phyloP scores from a whole-genome alignment of 2,329 filamentous ascomycete species.

The Alternaria arborescens region DNA sequence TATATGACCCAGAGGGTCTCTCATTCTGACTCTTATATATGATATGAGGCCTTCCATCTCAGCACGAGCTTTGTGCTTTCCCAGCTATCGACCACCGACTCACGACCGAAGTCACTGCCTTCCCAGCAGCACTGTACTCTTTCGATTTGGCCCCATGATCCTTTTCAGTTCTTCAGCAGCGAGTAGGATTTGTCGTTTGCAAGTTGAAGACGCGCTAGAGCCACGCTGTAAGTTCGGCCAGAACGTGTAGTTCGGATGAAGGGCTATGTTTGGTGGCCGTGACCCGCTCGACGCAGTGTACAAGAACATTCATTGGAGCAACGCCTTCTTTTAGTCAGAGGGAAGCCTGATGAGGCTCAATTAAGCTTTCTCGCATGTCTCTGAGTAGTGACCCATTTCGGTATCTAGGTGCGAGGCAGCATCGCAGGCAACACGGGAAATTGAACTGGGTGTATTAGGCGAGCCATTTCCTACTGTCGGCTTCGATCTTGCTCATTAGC shows the following conservation, averaged over 20 bases:
- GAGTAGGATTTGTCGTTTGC: slow-evolving; percentile 18
- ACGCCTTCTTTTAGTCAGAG: slow-evolving; percentile 13
- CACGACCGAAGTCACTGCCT: slow-evolving; percentile 14
- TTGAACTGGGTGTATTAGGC: slow-evolving; percentile 15
- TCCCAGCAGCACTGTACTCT: slow-evolving; percentile 15
- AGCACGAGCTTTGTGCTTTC: slow-evolving; percentile 14
- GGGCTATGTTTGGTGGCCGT: slow-evolving; percentile 24
- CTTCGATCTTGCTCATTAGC: neutral
- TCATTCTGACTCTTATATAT: slow-evolving; percentile 17
- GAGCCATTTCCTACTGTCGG: slow-evolving; percentile 13
- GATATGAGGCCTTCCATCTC: slow-evolving; percentile 18
- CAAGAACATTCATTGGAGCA: slow-evolving; percentile 15
- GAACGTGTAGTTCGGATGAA: slow-evolving; percentile 15
- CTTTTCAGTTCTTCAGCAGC: slow-evolving; percentile 7
- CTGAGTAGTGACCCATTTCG: slow-evolving; percentile 14
- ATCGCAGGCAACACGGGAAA: slow-evolving; percentile 2
- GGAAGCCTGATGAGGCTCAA: slow-evolving; percentile 26
- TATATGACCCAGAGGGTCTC: neutral
- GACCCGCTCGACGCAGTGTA: slow-evolving; percentile 3
- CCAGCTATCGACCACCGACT: slow-evolving; percentile 9
- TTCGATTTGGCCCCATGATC: slow-evolving; percentile 22
- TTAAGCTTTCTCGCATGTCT: slow-evolving; percentile 21
- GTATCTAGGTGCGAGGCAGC: slow-evolving; percentile 22
- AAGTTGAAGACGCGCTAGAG: slow-evolving; percentile 13
- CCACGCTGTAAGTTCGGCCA: slow-evolving; percentile 18